phyloP scores from a whole-genome alignment of 768 basidiomycete genomes.

The Trametes punicea region DNA sequence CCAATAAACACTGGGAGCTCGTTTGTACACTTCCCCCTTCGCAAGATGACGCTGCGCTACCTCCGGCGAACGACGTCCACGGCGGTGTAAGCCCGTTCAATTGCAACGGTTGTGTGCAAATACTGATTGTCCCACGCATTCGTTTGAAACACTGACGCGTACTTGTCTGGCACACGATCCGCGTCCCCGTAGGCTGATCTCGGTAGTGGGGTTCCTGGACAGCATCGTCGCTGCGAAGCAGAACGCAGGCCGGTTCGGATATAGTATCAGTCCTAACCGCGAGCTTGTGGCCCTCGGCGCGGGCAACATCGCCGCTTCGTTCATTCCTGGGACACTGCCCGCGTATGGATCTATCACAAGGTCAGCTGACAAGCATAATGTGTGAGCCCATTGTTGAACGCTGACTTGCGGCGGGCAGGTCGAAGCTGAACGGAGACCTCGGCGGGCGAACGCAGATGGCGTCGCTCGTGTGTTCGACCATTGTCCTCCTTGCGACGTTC shows the following conservation, averaged over 20 bases:
- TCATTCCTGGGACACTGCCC: constrained; percentile 86
- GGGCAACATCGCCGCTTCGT: constrained; percentile 73
- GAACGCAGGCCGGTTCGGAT: constrained; percentile 78
- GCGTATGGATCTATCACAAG: constrained; percentile 92
- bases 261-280: constrained; percentile 89
- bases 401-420: constrained; percentile 35
- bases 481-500: constrained; percentile 83
- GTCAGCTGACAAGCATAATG: constrained; percentile 40
- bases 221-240: constrained; percentile 96
- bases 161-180: background rate
- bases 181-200: constrained; percentile 54
- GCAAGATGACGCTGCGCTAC: constrained; percentile 53
- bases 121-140: background rate
- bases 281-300: constrained; percentile 93
- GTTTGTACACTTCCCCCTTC: constrained; percentile 76
- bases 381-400: background rate
- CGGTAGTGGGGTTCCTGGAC: constrained; percentile 89
- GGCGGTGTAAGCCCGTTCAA: constrained; percentile 53
- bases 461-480: constrained; percentile 66
- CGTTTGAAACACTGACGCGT: too few relatives aligned
- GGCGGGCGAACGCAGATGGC: constrained; percentile 91
- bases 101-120: background rate
- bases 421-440: constrained; percentile 86
- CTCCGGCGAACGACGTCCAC: constrained; percentile 81
- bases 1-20: constrained; percentile 53